These are phyloP conservation scores for Wickerhamomyces subpelliculosus DNA, from an alignment of 805 yeast genomes.

Conservation along the genomic window DNA sequence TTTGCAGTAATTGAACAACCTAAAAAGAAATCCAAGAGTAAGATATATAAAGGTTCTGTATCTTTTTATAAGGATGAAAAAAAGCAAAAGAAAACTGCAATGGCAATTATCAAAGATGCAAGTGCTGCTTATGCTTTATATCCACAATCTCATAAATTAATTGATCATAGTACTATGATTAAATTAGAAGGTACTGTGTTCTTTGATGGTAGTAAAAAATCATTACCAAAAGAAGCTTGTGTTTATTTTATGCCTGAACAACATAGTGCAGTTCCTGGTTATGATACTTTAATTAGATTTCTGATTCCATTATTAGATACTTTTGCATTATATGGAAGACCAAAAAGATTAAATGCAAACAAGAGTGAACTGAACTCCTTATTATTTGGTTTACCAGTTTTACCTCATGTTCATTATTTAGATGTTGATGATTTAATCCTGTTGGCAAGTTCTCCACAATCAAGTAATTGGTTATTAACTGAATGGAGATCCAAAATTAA, in stretches of 20 bases:
- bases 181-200: slow-evolving; percentile 79
- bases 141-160: slow-evolving; percentile 75
- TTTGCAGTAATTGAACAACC: slow-evolving; percentile 84
- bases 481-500: slow-evolving; percentile 57
- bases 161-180: slow-evolving; percentile 82
- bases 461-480: slow-evolving; percentile 45
- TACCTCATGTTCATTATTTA: slow-evolving; percentile 70
- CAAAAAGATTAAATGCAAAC: slow-evolving; percentile 66
- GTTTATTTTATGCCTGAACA: slow-evolving; percentile 78
- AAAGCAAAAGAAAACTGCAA: slow-evolving; percentile 59
- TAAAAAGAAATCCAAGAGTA: slow-evolving; percentile 36
- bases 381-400: slow-evolving; percentile 75
- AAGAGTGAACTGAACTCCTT: slow-evolving; percentile 59
- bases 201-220: slow-evolving; percentile 43
- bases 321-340: slow-evolving; percentile 77
- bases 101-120: slow-evolving; percentile 74
- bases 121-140: slow-evolving; percentile 81
- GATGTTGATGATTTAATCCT: slow-evolving; percentile 53
- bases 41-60: slow-evolving; percentile 27
- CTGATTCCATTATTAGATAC: slow-evolving; percentile 70
- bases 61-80: slow-evolving; percentile 80
- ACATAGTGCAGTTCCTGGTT: slow-evolving; percentile 78
- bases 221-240: slow-evolving; percentile 46
- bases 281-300: slow-evolving; percentile 78
- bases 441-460: slow-evolving; percentile 27